Evolutionary conservation across 176 grass and related monocot genomes (phyloP), one percentile per base, ranked within the genome.

Genomic region (Zoysia pacifica): DNA sequence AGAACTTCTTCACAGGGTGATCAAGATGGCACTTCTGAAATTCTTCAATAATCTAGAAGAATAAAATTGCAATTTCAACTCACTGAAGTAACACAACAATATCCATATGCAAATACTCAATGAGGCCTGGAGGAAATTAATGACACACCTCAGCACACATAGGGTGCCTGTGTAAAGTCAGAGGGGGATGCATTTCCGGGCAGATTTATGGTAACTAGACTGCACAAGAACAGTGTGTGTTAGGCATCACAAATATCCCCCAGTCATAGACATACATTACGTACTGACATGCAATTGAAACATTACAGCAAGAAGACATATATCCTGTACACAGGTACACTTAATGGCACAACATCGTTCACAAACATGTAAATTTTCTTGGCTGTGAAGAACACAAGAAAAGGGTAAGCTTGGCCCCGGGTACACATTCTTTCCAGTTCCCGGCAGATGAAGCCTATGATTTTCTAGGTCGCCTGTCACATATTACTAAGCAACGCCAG

Each of bases 21-120:
- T 95, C 89, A 6, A 62, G 9, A 65, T 95, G 87, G 42, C 93
- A 95, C 79, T 95, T 91, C 63, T 92, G 93, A 36, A 95, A 95
- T 19, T 76, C 84, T 82, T 95, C 81, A 74, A 92, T 95, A 66
- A 95, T 95, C 93, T 90, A n/a, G 37, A 50, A 5, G 52, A 18
- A 41, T 12, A 82, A 79, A 18, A 69, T 28, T 28, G 45, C 16
- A 72, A 36, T 2, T 4, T 36, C 45, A 84, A 12, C 3, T 76
- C 15, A 15, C 28, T 48, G 8, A 48, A 15, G 3, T 47, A 58
- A 48, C 41, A 13, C 6, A 60, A 48, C 50, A 75, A 9, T 7
- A 83, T 36, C 9, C n/a, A 38, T 38, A 83, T 56, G 61, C 14
- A 64, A 73, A 48, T 51, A 82, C 46, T 72, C 10, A 74, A n/a